Evolutionary conservation across 306 rosid genomes (phyloP).

Genomic region (Glycine tomentella): DNA sequence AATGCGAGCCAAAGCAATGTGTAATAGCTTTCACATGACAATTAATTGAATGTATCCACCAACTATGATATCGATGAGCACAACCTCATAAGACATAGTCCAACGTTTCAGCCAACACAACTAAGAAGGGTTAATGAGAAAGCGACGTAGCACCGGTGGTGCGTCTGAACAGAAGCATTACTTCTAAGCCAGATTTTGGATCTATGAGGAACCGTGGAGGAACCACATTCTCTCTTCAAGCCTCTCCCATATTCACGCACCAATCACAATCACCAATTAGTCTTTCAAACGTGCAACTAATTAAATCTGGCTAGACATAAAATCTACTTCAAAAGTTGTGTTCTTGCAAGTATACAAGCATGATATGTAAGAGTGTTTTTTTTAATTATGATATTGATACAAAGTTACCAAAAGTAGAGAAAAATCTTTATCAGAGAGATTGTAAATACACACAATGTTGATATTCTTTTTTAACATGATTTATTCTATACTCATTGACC

Average conservation of each 20-base stretch:
- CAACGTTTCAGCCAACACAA: constrained; percentile 16
- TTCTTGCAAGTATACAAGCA: too few relatives aligned
- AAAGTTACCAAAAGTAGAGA: too few relatives aligned
- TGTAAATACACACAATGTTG: too few relatives aligned
- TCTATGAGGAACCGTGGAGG: background rate
- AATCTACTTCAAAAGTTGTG: background rate
- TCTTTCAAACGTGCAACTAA: too few relatives aligned
- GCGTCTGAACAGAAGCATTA: background rate
- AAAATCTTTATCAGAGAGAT: too few relatives aligned
- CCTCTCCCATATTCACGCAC: background rate
- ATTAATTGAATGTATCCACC: background rate
- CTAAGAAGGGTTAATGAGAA: constrained; percentile 24
- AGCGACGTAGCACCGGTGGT: constrained; percentile 1
- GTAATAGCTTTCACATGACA: background rate
- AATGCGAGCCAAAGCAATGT: background rate
- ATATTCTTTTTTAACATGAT: too few relatives aligned
- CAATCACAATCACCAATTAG: background rate
- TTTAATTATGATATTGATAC: too few relatives aligned
- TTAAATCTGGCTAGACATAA: too few relatives aligned
- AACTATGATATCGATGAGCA: background rate
- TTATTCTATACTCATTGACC: too few relatives aligned
- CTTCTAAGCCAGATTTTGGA: constrained; percentile 32
- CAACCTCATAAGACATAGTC: background rate
- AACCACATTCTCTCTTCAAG: background rate
- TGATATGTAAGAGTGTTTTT: too few relatives aligned